A percentile compares a stretch with the other conserved stretches of the same genome.
phyloP scores from a whole-genome alignment of 306 rosid species.

The Alnus rubra region DNA sequence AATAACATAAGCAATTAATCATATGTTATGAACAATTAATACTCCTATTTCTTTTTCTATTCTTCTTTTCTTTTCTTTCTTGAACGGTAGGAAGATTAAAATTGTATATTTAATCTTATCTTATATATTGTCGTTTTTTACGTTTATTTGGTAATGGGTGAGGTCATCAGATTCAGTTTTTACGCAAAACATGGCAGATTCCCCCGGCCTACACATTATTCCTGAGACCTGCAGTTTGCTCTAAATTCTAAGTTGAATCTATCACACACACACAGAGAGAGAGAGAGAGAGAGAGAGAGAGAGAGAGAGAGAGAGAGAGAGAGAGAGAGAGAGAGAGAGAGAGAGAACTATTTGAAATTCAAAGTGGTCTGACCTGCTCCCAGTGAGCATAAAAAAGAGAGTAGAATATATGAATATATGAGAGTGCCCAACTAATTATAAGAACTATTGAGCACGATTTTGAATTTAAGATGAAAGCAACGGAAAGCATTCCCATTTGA shows the following conservation, averaged over 20 bases:
- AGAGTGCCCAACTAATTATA: neutral
- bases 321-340: constrained; percentile 15
- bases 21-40: too few species aligned
- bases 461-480: neutral
- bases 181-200: constrained; percentile 72
- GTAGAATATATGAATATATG: neutral
- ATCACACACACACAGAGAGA: constrained; percentile 4
- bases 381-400: neutral
- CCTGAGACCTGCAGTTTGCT: constrained; percentile 55
- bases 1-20: neutral
- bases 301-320: constrained; percentile 24
- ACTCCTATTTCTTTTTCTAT: neutral
- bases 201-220: constrained; percentile 55
- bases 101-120: constrained; percentile 3
- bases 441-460: neutral
- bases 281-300: constrained; percentile 14
- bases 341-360: constrained; percentile 44
- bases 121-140: neutral
- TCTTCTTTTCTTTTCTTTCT: neutral
- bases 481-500: too few species aligned
- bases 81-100: neutral
- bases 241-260: constrained; percentile 46
- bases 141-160: constrained; percentile 27
- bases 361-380: constrained; percentile 38
- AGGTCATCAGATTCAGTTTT: constrained; percentile 61